These are phyloP conservation scores for Plectranthus barbatus DNA, from an alignment of 257 asterid species.

Conservation along the genomic window DNA sequence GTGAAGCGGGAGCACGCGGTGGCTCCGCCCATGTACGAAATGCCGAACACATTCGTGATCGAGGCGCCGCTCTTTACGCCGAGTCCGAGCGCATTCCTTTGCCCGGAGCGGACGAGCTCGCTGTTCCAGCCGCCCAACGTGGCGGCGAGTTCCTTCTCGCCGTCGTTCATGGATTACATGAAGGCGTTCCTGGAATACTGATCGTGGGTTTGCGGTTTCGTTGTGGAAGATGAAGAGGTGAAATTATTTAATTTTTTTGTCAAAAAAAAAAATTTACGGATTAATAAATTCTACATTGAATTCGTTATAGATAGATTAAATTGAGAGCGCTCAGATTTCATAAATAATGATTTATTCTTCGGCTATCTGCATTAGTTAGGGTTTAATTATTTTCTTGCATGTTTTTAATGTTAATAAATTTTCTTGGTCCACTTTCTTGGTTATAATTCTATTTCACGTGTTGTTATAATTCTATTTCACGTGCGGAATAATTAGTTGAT, in stretches of 20 bases:
- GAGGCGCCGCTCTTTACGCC: constrained; percentile 19
- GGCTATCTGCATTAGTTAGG: too few relatives aligned
- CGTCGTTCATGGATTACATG: constrained; percentile 15
- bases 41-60: constrained; percentile 4
- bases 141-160: constrained; percentile 6
- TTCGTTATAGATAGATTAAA: too few relatives aligned
- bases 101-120: constrained; percentile 11
- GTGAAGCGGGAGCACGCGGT: constrained; percentile 6
- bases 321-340: neutral
- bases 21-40: constrained; percentile 10
- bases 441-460: too few relatives aligned
- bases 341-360: too few relatives aligned
- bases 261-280: too few relatives aligned
- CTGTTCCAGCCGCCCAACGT: constrained; percentile 4
- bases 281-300: too few relatives aligned
- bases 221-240: neutral
- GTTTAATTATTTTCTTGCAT: too few relatives aligned
- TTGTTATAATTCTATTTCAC: too few relatives aligned
- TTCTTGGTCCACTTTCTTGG: too few relatives aligned
- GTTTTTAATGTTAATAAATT: too few relatives aligned
- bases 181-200: constrained; percentile 15
- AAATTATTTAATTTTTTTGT: neutral
- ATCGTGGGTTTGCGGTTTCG: neutral
- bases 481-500: too few relatives aligned
- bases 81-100: constrained; percentile 13